These are phyloP conservation scores for Microbotryum lychnidis-dioicae DNA, from an alignment of 1,284 basidiomycete species.

Conservation along the genomic window DNA sequence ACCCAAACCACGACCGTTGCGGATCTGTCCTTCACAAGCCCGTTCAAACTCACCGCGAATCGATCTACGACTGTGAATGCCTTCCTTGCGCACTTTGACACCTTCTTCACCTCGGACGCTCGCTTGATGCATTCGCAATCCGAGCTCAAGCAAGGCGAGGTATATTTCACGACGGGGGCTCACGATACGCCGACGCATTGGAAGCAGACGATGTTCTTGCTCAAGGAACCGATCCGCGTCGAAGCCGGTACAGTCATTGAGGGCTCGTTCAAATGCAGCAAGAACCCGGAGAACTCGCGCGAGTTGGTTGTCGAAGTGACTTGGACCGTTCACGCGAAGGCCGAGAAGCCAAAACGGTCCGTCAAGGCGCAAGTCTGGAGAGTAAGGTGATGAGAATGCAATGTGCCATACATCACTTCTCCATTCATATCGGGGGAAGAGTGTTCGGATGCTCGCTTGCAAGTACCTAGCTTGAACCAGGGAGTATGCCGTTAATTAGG, in stretches of 20 bases:
- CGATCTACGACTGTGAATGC: conserved; percentile 61
- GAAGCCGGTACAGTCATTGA: conserved; percentile 67
- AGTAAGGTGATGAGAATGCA: conserved; percentile 13
- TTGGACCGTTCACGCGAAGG: conserved; percentile 51
- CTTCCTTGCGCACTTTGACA: conserved; percentile 89
- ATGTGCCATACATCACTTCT: too few relatives aligned
- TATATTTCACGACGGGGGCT: conserved; percentile 88
- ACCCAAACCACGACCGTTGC: conserved; percentile 55
- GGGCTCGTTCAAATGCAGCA: conserved; percentile 74
- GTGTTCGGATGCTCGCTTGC: too few relatives aligned
- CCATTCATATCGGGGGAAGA: too few relatives aligned
- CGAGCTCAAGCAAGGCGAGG: conserved; percentile 45
- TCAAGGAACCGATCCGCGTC: conserved; percentile 67
- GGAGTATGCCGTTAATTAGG: too few relatives aligned
- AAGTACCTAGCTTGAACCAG: too few relatives aligned
- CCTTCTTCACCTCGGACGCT: conserved; percentile 68
- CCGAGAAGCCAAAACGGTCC: conserved; percentile 1
- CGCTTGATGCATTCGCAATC: conserved; percentile 10
- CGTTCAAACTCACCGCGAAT: conserved; percentile 61
- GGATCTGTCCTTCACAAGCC: conserved; percentile 67
- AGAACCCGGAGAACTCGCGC: conserved; percentile 70
- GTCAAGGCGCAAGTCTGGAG: conserved; percentile 28
- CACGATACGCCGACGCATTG: conserved; percentile 84
- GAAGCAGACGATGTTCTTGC: conserved; percentile 89
- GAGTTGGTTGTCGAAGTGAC: conserved; percentile 90